phyloP scores from a whole-genome alignment of 2,329 filamentous ascomycete species.

The Fusarium verticillioides region DNA sequence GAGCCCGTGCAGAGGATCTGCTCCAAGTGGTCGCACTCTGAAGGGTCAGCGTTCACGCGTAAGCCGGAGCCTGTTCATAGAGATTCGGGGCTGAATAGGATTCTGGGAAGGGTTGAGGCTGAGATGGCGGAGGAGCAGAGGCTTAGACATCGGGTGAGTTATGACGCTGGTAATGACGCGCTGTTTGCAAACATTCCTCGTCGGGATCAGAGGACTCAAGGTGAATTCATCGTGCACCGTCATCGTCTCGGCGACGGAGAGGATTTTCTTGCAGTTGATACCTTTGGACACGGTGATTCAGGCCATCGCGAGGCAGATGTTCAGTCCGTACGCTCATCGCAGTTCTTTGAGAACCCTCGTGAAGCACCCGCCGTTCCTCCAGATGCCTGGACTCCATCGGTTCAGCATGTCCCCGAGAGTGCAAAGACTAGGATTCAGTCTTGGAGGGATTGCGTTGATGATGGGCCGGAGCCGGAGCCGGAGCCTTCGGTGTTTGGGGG shows the following conservation, averaged over 20 bases:
- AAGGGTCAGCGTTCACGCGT: background rate
- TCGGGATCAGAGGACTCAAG: constrained; percentile 1
- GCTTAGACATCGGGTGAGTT: constrained; percentile 18
- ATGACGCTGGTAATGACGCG: constrained; percentile 25
- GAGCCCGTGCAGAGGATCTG: background rate
- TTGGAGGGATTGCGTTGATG: constrained; percentile 7
- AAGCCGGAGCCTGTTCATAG: background rate
- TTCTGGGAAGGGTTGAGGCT: background rate
- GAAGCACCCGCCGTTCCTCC: background rate
- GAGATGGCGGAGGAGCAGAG: background rate
- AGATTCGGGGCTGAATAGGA: background rate
- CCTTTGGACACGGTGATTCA: background rate
- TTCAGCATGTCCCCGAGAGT: background rate
- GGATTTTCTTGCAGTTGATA: background rate
- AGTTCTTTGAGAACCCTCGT: constrained; percentile 1
- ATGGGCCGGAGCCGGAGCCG: background rate
- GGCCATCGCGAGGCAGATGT: background rate
- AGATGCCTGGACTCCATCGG: background rate
- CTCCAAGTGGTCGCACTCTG: constrained; percentile 21
- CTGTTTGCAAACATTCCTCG: constrained; percentile 34
- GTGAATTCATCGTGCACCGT: constrained; percentile 26
- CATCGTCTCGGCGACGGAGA: background rate
- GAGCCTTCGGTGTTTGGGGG: constrained; percentile 5
- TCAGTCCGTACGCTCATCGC: background rate
- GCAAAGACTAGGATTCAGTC: background rate